A percentile compares a stretch with the other conserved stretches of the same genome.
phyloP scores from a whole-genome alignment of 2,329 filamentous ascomycete genomes.

The Fusarium setosum region DNA sequence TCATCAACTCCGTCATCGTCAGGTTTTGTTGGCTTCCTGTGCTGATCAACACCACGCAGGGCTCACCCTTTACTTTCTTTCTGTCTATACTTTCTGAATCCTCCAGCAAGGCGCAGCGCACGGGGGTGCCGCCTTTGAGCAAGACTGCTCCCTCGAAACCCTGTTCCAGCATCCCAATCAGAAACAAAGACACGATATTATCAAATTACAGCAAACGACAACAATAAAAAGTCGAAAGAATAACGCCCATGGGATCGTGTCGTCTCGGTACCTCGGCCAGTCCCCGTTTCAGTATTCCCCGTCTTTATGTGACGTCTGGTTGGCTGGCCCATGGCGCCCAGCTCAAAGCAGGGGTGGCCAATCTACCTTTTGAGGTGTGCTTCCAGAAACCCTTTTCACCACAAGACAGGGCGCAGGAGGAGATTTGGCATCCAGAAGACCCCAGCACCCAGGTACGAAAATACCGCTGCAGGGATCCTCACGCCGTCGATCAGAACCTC shows the following conservation, averaged over 20 bases:
- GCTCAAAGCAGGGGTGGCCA: slow-evolving; percentile 32
- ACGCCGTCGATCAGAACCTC: slow-evolving; percentile 39
- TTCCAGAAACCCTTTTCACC: slow-evolving; percentile 40
- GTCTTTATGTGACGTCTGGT: slow-evolving; percentile 20
- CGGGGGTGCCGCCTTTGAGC: neutral
- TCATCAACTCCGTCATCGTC: slow-evolving; percentile 26
- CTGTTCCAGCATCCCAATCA: slow-evolving; percentile 2
- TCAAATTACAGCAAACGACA: slow-evolving; percentile 20
- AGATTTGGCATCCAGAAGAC: slow-evolving; percentile 20
- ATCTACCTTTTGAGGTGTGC: slow-evolving; percentile 36
- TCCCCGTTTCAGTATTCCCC: slow-evolving; percentile 15
- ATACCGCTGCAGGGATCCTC: slow-evolving; percentile 37
- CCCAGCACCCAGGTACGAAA: slow-evolving; percentile 32
- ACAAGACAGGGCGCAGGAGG: slow-evolving; percentile 8
- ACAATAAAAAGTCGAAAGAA: slow-evolving; percentile 18
- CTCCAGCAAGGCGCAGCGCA: slow-evolving; percentile 14
- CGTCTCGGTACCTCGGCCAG: slow-evolving; percentile 21
- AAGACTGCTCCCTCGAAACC: slow-evolving; percentile 10
- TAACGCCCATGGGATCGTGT: slow-evolving; percentile 18
- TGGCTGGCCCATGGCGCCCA: slow-evolving; percentile 33
- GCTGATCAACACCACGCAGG: slow-evolving; percentile 26
- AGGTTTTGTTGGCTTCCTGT: slow-evolving; percentile 8
- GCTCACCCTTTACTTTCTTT: slow-evolving; percentile 12
- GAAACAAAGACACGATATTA: slow-evolving; percentile 3
- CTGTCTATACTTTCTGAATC: neutral